phyloP scores from a whole-genome alignment of 345 rosid species.

The Murraya paniculata region DNA sequence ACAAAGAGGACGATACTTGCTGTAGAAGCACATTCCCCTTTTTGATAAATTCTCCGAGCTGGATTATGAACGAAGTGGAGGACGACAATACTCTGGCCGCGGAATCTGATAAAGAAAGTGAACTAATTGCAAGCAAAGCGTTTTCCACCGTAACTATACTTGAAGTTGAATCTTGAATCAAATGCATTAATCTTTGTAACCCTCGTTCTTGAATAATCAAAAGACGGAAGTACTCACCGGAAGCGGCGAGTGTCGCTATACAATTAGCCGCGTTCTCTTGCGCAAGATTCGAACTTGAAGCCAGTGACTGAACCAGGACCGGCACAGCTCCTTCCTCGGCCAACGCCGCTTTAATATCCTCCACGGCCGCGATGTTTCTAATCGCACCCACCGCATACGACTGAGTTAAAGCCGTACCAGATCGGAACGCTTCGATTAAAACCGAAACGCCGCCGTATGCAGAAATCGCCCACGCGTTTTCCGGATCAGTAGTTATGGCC shows the following conservation, averaged over 20 bases:
- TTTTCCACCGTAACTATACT: constrained; percentile 49
- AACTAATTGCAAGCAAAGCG: constrained; percentile 43
- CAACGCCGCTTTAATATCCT: constrained; percentile 49
- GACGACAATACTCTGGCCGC: constrained; percentile 44
- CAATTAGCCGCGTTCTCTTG: constrained; percentile 55
- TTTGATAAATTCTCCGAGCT: constrained; percentile 56
- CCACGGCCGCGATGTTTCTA: constrained; percentile 53
- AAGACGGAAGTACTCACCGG: constrained; percentile 56
- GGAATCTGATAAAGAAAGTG: constrained; percentile 38
- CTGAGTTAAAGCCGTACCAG: constrained; percentile 51
- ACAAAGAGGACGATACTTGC: constrained; percentile 51
- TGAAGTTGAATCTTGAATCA: constrained; percentile 37
- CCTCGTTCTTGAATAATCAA: constrained; percentile 64
- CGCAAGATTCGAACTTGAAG: constrained; percentile 33
- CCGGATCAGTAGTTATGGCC: constrained; percentile 64
- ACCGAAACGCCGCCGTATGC: constrained; percentile 64
- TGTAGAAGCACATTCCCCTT: constrained; percentile 49
- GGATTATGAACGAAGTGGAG: constrained; percentile 54
- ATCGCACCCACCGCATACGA: constrained; percentile 61
- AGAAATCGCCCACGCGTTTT: constrained; percentile 69
- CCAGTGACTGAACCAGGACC: constrained; percentile 45
- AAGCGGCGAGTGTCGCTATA: constrained; percentile 53
- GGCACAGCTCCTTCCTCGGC: constrained; percentile 78
- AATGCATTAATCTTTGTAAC: constrained; percentile 49
- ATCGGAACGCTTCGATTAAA: constrained; percentile 60